Evolutionary conservation across 148 eudicot genomes (phyloP).

Genomic region (Talinum fruticosum): DNA sequence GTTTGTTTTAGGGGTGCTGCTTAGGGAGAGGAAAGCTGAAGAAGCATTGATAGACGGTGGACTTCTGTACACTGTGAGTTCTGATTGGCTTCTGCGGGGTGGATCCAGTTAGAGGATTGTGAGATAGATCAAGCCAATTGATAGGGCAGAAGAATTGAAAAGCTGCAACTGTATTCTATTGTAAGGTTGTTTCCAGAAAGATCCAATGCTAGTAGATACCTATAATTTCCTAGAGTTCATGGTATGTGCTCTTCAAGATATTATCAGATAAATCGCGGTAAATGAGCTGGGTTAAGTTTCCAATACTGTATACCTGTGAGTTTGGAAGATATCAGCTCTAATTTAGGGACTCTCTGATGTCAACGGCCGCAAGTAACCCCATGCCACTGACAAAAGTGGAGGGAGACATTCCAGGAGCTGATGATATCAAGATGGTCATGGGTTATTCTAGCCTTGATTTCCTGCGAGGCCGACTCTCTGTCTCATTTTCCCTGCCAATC

Average conservation of each 20-base stretch:
- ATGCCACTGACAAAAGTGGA: too few relatives aligned
- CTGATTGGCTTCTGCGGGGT: slow-evolving; percentile 15
- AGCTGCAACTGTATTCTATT: slow-evolving; percentile 34
- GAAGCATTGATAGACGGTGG: slow-evolving; percentile 86
- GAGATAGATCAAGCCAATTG: slow-evolving; percentile 16
- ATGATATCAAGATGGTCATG: too few relatives aligned
- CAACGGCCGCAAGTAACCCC: too few relatives aligned
- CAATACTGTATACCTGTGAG: too few relatives aligned
- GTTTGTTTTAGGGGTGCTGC: slow-evolving; percentile 92
- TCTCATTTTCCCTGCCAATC: too few relatives aligned
- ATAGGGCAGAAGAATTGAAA: slow-evolving; percentile 19
- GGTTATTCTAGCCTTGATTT: too few relatives aligned
- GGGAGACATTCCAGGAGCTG: too few relatives aligned
- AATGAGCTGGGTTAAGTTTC: too few relatives aligned
- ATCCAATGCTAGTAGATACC: slow-evolving; percentile 27
- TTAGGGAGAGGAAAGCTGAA: slow-evolving; percentile 93
- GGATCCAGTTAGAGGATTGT: slow-evolving; percentile 32
- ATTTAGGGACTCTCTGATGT: too few relatives aligned
- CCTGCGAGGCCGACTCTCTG: too few relatives aligned
- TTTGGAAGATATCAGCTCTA: too few relatives aligned
- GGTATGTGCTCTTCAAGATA: slow-evolving; percentile 40
- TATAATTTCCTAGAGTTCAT: slow-evolving; percentile 32
- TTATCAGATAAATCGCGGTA: too few relatives aligned
- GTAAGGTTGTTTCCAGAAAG: slow-evolving; percentile 29
- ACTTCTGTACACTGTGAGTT: slow-evolving; percentile 84